Conservation (phyloP, 176 grass and related monocot genomes). For the Rhynchospora breviuscula region DNA sequence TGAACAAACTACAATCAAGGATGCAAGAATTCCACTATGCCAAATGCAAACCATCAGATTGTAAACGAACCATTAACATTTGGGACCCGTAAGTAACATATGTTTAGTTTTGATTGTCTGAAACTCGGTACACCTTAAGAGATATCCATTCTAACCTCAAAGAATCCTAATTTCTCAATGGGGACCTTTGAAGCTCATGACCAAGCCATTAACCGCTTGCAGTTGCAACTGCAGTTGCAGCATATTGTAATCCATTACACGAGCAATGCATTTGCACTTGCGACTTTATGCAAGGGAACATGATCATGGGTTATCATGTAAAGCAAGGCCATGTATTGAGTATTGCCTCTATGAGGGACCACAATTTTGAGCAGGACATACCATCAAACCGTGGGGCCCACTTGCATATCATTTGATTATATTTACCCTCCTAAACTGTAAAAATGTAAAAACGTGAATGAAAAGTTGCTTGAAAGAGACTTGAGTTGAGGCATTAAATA, state of each 20-base stretch:
- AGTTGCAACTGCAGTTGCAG: slow-evolving; percentile 16
- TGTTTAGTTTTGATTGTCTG: neutral
- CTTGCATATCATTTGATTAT: slow-evolving; percentile 5
- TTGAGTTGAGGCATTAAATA: neutral
- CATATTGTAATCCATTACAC: slow-evolving; percentile 9
- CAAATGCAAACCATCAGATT: neutral
- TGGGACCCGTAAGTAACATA: neutral
- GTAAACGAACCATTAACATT: neutral
- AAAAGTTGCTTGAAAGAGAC: slow-evolving; percentile 11
- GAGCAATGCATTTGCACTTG: slow-evolving; percentile 9
- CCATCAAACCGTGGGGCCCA: neutral
- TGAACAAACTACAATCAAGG: neutral
- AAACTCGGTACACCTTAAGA: neutral
- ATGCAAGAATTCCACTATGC: neutral
- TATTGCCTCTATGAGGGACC: neutral
- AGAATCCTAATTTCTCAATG: neutral
- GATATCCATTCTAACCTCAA: neutral
- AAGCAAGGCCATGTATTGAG: neutral
- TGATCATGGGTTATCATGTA: neutral
- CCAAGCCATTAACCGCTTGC: neutral
- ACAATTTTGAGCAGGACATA: neutral
- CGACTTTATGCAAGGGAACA: neutral
- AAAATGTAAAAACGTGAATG: neutral
- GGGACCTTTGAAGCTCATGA: neutral
- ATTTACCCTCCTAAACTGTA: neutral